Conservation (phyloP, 805 yeast species). For the Saccharomycopsis sp. region DNA sequence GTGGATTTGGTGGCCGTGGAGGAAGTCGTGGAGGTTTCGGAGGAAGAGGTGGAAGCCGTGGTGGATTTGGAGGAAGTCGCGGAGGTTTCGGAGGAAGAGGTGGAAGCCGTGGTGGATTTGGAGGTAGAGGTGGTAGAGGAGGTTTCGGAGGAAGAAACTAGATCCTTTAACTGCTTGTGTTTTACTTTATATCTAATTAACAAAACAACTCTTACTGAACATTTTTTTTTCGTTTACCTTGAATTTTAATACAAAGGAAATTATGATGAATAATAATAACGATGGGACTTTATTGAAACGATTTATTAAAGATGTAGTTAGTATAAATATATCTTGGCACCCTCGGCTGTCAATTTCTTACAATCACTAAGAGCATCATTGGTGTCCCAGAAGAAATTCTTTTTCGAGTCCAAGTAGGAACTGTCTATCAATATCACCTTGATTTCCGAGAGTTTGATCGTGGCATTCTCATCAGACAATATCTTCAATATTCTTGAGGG, state of each 20-base stretch:
- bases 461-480: constrained; percentile 36
- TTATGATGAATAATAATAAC: not conserved
- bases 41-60: constrained; percentile 39
- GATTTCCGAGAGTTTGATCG: constrained; percentile 34
- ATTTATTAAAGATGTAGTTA: constrained; percentile 24
- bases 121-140: constrained; percentile 29
- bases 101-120: constrained; percentile 32
- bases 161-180: not conserved
- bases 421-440: constrained; percentile 54
- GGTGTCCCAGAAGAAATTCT: constrained; percentile 54
- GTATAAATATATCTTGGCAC: constrained; percentile 48
- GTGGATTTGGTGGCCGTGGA: constrained; percentile 26
- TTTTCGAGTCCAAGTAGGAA: constrained; percentile 53
- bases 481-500: constrained; percentile 53
- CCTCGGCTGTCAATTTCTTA: constrained; percentile 35
- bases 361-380: constrained; percentile 37
- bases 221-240: not conserved
- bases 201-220: not conserved
- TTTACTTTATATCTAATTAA: not conserved
- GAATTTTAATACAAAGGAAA: not conserved
- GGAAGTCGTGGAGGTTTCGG: constrained; percentile 36
- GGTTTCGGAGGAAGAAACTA: constrained; percentile 28
- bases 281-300: not conserved
- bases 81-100: constrained; percentile 39
- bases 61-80: constrained; percentile 40